Conservation (phyloP, 1,139 yeast genomes). For the Yamadazyma sp. region DNA sequence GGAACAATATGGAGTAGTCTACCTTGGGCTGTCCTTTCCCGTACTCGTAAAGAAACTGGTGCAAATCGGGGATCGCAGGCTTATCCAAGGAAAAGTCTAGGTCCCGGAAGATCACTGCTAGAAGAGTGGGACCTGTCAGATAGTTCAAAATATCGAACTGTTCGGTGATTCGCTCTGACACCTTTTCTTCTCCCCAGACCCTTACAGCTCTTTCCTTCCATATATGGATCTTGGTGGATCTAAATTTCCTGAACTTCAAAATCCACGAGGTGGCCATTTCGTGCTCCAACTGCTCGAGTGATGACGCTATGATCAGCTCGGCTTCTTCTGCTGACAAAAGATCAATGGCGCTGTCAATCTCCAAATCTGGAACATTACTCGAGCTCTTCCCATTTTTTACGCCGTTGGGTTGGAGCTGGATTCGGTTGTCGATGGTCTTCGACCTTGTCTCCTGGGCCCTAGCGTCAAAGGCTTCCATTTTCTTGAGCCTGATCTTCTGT, state of each 20-base stretch:
- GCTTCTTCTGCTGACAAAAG: constrained; percentile 25
- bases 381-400: neutral
- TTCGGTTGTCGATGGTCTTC: constrained; percentile 20
- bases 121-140: constrained; percentile 35
- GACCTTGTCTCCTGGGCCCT: constrained; percentile 20
- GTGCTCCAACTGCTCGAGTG: constrained; percentile 34
- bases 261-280: constrained; percentile 77
- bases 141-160: constrained; percentile 39
- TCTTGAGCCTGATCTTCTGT: constrained; percentile 33
- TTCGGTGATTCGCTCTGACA: constrained; percentile 29
- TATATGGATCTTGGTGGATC: constrained; percentile 21
- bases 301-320: constrained; percentile 29
- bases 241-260: constrained; percentile 29
- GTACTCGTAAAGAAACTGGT: constrained; percentile 34
- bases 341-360: neutral
- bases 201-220: constrained; percentile 28
- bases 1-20: constrained; percentile 40
- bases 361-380: neutral
- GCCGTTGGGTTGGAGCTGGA: constrained; percentile 3
- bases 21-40: constrained; percentile 46
- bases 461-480: constrained; percentile 31
- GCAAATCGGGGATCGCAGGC: constrained; percentile 32
- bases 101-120: constrained; percentile 31
- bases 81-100: constrained; percentile 29
- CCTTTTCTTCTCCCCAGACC: constrained; percentile 39